Conservation (phyloP, 208 protist species). For the Trypanosoma theileri region DNA sequence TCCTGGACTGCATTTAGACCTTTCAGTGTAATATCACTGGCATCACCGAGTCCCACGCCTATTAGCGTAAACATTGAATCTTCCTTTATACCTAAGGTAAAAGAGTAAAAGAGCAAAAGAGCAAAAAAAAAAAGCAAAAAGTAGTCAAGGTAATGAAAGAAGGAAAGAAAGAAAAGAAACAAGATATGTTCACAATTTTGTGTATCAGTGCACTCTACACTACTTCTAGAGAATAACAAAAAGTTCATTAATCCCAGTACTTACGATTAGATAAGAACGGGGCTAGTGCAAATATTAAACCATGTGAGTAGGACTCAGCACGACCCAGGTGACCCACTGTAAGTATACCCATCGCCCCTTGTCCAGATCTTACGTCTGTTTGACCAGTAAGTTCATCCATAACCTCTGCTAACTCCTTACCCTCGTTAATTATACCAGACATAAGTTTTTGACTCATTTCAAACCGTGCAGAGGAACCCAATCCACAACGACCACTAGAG, state of each 20-base stretch:
- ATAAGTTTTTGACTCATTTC: conserved; percentile 78
- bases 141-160: neutral
- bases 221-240: conserved; percentile 15
- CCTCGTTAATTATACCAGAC: conserved; percentile 60
- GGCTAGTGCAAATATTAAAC: conserved; percentile 78
- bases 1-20: conserved; percentile 94
- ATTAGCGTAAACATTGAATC: conserved; percentile 91
- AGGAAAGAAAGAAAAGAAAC: neutral
- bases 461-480: conserved; percentile 76
- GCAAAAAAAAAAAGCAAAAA: neutral
- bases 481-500: conserved; percentile 41
- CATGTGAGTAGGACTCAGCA: conserved; percentile 66
- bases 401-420: conserved; percentile 76
- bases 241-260: conserved; percentile 49
- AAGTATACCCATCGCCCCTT: conserved; percentile 82
- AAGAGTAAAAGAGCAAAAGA: neutral
- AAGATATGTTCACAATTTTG: neutral
- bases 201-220: neutral
- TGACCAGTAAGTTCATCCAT: conserved; percentile 77
- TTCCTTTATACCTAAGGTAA: conserved; percentile 10
- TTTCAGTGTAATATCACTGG: conserved; percentile 97
- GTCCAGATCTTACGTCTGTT: conserved; percentile 66
- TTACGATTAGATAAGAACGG: conserved; percentile 72
- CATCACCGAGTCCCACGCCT: conserved; percentile 97
- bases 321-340: conserved; percentile 66